Evolutionary conservation across 2,329 filamentous ascomycete genomes (phyloP), one percentile per base, ranked within the genome.

Genomic region (Alternaria atra): DNA sequence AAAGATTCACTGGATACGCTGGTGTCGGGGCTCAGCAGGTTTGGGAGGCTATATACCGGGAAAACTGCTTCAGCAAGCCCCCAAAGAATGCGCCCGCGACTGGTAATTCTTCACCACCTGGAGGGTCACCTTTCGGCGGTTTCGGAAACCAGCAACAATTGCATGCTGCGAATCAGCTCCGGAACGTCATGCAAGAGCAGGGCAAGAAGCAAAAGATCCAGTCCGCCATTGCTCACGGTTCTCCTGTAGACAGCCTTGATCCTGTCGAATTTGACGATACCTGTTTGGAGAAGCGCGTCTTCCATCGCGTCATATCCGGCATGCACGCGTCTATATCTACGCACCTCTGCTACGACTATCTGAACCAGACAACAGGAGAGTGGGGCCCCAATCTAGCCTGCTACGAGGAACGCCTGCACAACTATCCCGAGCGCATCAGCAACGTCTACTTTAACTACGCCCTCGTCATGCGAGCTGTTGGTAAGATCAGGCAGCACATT

Each of bases 361-460:
- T 98, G 65, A 97, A 99, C 80, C 93, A 97, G 81, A 93, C 91
- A 2, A 97, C 94, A 0, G 95, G 95, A 60, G 82, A 93, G 79
- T 99, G 95, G 95, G 88, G 90, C 51, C 94, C 93, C 25, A 99
- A 99, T 73, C 79, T 97, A 55, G 84, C 89, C 65, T 99, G 95
- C 84, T 99, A 97, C 84, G 89, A 91, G 75, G 83, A 89, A 34
- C 89, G 95, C n/a, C 86, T 99, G 15, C 92, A 97, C 79, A 84
- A 85, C 23, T 88, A 91, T 76, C 93, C 94, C 0, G 95, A 99
- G 69, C 91, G 94, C 62, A 91, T 99, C 74, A 95, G 94, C 69
- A 99, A 99, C 79, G 85, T 99, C 51, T 99, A 99, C 83, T 99
- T 99, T 84, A 98, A 99, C 86, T 99, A 97, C 75, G 95, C 95